Percentiles rank a stretch among this genome's conserved stretches.
Conservation (phyloP, 345 rosid genomes). For the Eucalyptus tenuipes region DNA sequence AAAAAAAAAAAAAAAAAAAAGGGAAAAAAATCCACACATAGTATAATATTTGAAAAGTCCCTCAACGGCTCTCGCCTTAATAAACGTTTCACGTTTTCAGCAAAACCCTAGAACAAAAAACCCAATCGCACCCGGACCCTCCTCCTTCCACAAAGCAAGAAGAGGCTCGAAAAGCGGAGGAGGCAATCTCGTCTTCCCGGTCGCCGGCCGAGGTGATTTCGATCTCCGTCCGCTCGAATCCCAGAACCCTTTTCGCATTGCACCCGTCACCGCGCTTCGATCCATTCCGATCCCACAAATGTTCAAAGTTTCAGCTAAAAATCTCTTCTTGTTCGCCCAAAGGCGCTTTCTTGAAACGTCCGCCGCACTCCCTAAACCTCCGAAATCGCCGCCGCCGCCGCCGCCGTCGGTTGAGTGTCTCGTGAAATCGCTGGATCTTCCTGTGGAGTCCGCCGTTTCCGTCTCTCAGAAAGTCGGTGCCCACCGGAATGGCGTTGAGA, state of each 20-base stretch:
- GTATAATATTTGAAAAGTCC: not conserved
- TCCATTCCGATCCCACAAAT: not conserved
- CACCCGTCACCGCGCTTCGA: not conserved
- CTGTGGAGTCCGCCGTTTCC: slow-evolving; percentile 4
- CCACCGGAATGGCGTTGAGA: not conserved
- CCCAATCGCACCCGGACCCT: not conserved
- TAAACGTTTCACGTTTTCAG: not conserved
- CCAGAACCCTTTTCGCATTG: not conserved
- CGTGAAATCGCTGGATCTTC: slow-evolving; percentile 6
- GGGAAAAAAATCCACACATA: not conserved
- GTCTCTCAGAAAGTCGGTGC: not conserved
- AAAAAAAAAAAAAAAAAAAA: not conserved
- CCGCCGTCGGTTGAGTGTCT: not conserved
- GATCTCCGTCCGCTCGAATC: not conserved
- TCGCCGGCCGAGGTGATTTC: not conserved
- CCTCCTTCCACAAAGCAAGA: not conserved
- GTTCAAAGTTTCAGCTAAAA: not conserved
- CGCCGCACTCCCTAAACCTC: not conserved
- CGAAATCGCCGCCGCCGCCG: not conserved
- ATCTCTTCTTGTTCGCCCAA: not conserved
- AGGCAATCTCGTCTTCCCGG: not conserved
- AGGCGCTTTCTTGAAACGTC: not conserved
- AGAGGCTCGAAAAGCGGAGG: not conserved
- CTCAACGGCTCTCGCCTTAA: not conserved
- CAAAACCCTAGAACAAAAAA: not conserved